Evolutionary conservation across 1,139 yeast species (phyloP).

Genomic region (Saccharomyces hybrid): DNA sequence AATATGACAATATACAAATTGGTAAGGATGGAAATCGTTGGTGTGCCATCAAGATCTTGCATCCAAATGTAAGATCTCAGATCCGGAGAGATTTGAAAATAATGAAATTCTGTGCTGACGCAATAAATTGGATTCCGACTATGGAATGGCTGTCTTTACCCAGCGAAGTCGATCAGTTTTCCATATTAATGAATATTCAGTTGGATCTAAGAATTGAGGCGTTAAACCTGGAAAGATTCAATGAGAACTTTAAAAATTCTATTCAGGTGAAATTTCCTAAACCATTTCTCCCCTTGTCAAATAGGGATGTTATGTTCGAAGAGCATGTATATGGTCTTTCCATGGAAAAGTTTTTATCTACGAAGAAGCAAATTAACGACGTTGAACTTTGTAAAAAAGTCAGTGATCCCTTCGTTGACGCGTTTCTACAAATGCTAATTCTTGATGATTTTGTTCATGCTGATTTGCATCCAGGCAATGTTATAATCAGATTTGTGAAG

Average conservation of each 20-base stretch:
- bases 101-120: slow-evolving; percentile 70
- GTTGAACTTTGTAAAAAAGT: slow-evolving; percentile 55
- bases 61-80: slow-evolving; percentile 69
- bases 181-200: slow-evolving; percentile 79
- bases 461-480: slow-evolving; percentile 94
- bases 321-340: slow-evolving; percentile 80
- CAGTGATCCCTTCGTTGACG: slow-evolving; percentile 83
- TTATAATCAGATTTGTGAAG: slow-evolving; percentile 69
- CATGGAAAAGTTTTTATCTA: slow-evolving; percentile 55
- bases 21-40: slow-evolving; percentile 36
- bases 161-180: slow-evolving; percentile 85
- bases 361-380: slow-evolving; percentile 33
- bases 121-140: slow-evolving; percentile 69
- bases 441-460: slow-evolving; percentile 93
- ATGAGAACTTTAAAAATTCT: slow-evolving; percentile 37
- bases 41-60: slow-evolving; percentile 89
- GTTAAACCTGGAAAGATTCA: slow-evolving; percentile 62
- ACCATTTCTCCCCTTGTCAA: slow-evolving; percentile 60
- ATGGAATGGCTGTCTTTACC: slow-evolving; percentile 98
- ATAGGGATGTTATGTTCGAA: slow-evolving; percentile 74
- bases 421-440: slow-evolving; percentile 86
- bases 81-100: slow-evolving; percentile 77
- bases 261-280: slow-evolving; percentile 74
- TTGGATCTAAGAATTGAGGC: slow-evolving; percentile 88
- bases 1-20: slow-evolving; percentile 28